Conservation (phyloP, 106 monocot species). For the Apostasia ramifera region DNA sequence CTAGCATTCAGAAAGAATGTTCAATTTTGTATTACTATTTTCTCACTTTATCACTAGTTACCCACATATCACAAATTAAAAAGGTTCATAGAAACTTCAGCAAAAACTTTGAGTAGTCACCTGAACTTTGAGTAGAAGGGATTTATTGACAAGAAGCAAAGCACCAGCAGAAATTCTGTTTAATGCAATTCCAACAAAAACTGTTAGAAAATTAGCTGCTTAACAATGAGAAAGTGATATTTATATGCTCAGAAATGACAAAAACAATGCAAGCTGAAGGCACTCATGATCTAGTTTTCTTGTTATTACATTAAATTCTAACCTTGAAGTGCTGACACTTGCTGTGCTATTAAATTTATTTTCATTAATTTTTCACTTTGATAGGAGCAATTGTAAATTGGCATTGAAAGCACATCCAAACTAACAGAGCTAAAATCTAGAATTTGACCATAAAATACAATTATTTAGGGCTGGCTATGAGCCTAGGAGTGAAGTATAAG, state of each 20-base stretch:
- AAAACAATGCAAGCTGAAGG: background rate
- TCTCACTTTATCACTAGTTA: too few species aligned
- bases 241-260: too few species aligned
- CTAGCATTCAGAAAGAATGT: too few species aligned
- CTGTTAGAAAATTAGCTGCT: background rate
- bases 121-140: conserved; percentile 75
- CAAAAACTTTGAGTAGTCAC: conserved; percentile 14
- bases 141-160: conserved; percentile 75
- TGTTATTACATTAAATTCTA: background rate
- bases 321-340: background rate
- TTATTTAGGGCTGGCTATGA: too few species aligned
- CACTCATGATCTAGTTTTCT: background rate
- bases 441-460: too few species aligned
- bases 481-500: too few species aligned
- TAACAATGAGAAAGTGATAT: background rate
- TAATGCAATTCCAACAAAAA: conserved; percentile 2
- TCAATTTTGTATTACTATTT: too few species aligned
- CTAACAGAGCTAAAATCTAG: too few species aligned
- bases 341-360: background rate
- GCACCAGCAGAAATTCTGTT: conserved; percentile 54
- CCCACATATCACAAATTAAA: too few species aligned
- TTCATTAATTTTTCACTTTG: background rate
- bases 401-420: background rate
- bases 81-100: too few species aligned
- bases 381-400: background rate